phyloP scores from a whole-genome alignment of 2,329 filamentous ascomycete species.

The Xylariales sp. region DNA sequence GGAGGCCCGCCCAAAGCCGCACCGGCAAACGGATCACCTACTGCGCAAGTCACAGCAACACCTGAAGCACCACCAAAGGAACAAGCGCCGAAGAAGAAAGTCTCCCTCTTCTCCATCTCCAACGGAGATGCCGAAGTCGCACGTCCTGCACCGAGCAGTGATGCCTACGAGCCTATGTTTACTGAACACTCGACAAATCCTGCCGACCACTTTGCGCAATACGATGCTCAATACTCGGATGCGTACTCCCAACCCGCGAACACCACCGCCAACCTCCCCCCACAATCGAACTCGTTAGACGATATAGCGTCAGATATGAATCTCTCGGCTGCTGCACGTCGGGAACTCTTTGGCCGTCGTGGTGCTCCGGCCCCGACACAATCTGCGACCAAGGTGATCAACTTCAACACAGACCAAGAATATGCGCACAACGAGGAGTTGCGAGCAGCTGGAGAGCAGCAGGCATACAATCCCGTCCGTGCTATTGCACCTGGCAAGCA shows the following conservation, averaged over 20 bases:
- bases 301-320: conserved; percentile 73
- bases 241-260: conserved; percentile 21
- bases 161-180: conserved; percentile 50
- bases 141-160: conserved; percentile 16
- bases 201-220: conserved; percentile 30
- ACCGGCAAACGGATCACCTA: conserved; percentile 6
- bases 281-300: conserved; percentile 53
- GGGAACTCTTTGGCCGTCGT: conserved; percentile 78
- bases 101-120: conserved; percentile 66
- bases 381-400: conserved; percentile 64
- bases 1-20: conserved; percentile 13
- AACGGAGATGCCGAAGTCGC: conserved; percentile 28
- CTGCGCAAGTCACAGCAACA: conserved; percentile 14
- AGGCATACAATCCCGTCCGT: conserved; percentile 76
- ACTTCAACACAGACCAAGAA: conserved; percentile 85
- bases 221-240: conserved; percentile 27
- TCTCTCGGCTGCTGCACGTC: conserved; percentile 68
- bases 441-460: conserved; percentile 63
- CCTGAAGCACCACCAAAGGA: conserved; percentile 15
- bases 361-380: conserved; percentile 32
- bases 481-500: conserved; percentile 84
- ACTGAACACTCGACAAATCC: conserved; percentile 24
- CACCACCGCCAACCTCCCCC: conserved; percentile 15
- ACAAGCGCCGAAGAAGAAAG: conserved; percentile 46
- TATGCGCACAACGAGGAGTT: conserved; percentile 80